Evolutionary conservation across 306 rosid species (phyloP).

Genomic region (Cucumis hystrix): DNA sequence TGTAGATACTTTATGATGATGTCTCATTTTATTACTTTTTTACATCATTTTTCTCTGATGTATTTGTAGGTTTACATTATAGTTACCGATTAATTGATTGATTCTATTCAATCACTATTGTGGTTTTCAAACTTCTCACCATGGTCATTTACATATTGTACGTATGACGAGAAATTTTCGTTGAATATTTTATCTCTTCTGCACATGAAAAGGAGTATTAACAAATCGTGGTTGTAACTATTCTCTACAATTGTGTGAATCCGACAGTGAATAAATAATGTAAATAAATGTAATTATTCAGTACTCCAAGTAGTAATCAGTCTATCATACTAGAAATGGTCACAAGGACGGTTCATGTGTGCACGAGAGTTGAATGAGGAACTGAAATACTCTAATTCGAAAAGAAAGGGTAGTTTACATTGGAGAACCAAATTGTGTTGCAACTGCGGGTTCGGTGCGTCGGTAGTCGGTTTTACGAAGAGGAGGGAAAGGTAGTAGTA

Average conservation of each 20-base stretch:
- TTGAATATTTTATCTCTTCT: background rate
- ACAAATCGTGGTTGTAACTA: background rate
- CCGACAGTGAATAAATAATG: background rate
- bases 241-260: background rate
- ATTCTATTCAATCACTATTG: background rate
- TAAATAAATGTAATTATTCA: background rate
- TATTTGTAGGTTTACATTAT: background rate
- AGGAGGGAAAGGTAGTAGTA: constrained; percentile 10
- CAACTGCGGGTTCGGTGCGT: background rate
- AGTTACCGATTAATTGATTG: background rate
- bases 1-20: background rate
- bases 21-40: background rate
- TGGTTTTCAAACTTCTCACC: background rate
- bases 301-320: background rate
- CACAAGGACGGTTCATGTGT: background rate
- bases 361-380: background rate
- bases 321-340: background rate
- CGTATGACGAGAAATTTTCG: background rate
- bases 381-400: background rate
- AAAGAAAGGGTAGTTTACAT: background rate
- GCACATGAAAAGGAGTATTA: background rate
- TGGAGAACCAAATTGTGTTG: background rate
- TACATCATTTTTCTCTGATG: background rate
- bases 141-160: background rate
- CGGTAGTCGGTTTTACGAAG: background rate